Evolutionary conservation across 192 early-diverging fungal species (phyloP), one percentile per base, ranked within the genome.

Genomic region (Linnemannia elongata): DNA sequence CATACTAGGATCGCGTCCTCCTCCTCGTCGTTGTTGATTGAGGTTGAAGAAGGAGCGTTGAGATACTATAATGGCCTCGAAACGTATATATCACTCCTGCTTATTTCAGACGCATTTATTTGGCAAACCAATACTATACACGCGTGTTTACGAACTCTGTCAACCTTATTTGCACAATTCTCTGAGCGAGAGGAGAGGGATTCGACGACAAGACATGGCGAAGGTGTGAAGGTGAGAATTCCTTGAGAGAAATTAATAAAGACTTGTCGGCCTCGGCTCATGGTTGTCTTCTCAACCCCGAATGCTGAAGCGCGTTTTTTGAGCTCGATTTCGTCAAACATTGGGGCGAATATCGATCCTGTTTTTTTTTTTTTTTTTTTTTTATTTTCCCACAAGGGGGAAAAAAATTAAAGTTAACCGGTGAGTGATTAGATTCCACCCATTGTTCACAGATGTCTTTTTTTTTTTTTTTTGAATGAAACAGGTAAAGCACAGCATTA

Each of bases 41-140:
- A 87, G 35, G 38, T 75, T 13, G 85, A 87, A 27, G 85, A 87
- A 24, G 85, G 85, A 3, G 85, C 81, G 36, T 60, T 87, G 45
- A 72, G 79, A 75, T 87, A 87, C 72, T 68, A 87, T 49, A 87
- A 78, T 15, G 83, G 72, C 1, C 42, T 76, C 8, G 82, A 79
- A 10, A 76, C 82, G 8, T 66, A 66, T 10, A 33, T 33, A 33
- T n/a, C 60, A 4, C n/a, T 0, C 22, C n/a, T 30, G 1, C n/a
- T 0, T 7, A 66, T 35, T 24, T 5, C 49, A 22, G 49, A 49
- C 22, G 22, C 17, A 52, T 20, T 45, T 20, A 52, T 52, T 52
- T 20, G 20, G 49, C 49, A 18, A 18, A 52, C 49, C 15, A 17
- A 52, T 15, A 45, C 12, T 45, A 52, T 18, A 6, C 17, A 0